Percentiles rank a stretch among this genome's conserved stretches.
phyloP scores from a whole-genome alignment of 139 green algal species.

The Coccomyxa sp. region DNA sequence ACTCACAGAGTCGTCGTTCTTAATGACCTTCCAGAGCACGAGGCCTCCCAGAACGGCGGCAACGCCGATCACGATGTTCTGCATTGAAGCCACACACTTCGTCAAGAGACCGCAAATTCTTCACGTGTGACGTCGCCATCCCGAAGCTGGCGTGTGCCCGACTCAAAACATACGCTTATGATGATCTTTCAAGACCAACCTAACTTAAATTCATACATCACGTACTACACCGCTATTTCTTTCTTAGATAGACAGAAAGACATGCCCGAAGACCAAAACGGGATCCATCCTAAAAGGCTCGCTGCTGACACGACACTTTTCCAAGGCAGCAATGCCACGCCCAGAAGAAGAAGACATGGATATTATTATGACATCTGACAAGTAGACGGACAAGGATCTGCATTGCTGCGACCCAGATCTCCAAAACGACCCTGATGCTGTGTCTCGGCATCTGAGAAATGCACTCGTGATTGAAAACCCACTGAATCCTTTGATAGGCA shows the following conservation, averaged over 20 bases:
- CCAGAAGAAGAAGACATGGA: no score
- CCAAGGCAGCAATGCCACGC: no score
- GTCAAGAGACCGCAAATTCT: background rate
- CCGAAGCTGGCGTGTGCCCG: background rate
- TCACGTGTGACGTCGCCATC: background rate
- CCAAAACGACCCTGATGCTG: no score
- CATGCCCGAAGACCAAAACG: background rate
- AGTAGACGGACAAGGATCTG: no score
- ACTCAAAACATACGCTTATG: background rate
- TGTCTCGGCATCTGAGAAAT: no score
- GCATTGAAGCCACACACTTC: background rate
- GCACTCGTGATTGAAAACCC: no score
- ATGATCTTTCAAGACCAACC: background rate
- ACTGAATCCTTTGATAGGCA: no score
- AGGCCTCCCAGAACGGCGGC: conserved; percentile 10
- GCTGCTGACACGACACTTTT: no score
- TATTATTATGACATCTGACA: no score
- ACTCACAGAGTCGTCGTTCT: conserved; percentile 14
- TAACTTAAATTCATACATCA: background rate
- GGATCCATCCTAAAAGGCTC: no score
- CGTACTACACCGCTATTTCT: background rate
- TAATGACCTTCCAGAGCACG: conserved; percentile 15
- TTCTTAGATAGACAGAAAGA: background rate
- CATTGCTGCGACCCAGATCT: no score
- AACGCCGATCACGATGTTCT: conserved; percentile 6